Conservation (phyloP, 208 protist species). For the Trypanosoma congolense region DNA sequence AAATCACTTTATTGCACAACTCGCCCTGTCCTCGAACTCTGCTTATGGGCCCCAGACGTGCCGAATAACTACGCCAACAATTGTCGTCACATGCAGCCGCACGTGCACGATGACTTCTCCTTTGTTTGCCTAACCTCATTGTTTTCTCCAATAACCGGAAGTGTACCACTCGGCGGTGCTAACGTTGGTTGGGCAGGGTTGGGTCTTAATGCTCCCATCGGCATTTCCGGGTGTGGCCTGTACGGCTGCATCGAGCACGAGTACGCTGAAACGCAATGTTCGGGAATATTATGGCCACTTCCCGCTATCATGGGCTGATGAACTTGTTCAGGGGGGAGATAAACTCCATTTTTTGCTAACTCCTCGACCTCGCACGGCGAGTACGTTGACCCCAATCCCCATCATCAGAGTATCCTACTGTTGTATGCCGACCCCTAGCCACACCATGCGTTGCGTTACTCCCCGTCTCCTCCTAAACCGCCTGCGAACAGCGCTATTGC, state of each 20-base stretch:
- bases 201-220: too few relatives aligned
- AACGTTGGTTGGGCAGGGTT: too few relatives aligned
- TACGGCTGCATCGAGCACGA: too few relatives aligned
- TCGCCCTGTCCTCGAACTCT: too few relatives aligned
- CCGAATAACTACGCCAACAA: too few relatives aligned
- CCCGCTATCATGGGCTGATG: not conserved
- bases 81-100: slow-evolving; percentile 36
- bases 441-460: not conserved
- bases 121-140: slow-evolving; percentile 4
- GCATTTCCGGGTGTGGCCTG: too few relatives aligned
- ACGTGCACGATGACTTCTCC: slow-evolving; percentile 43
- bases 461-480: slow-evolving; percentile 4
- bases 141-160: too few relatives aligned
- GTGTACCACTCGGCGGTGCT: too few relatives aligned
- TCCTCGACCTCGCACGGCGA: slow-evolving; percentile 11
- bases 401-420: not conserved
- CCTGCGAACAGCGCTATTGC: not conserved
- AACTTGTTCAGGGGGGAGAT: not conserved
- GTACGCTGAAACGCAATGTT: not conserved
- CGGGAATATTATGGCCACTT: not conserved
- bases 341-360: not conserved
- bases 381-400: slow-evolving; percentile 2
- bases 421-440: not conserved
- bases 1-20: too few relatives aligned
- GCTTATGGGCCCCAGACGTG: too few relatives aligned